Evolutionary conservation across 2,329 filamentous ascomycete genomes (phyloP).

Genomic region (Penicillium sp.): DNA sequence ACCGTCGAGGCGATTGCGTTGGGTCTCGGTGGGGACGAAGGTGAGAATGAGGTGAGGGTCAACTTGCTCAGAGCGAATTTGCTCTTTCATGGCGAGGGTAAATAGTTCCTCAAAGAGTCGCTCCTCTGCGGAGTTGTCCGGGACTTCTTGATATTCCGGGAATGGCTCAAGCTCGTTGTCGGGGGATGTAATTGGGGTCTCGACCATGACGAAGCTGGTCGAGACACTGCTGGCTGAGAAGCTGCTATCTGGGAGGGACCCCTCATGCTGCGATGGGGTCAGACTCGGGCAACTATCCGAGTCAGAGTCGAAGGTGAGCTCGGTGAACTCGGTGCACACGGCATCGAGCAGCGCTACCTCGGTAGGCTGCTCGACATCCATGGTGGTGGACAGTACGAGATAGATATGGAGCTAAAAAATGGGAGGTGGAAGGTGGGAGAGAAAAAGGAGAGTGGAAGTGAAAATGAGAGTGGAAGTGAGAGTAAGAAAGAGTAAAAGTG

Average conservation of each 20-base stretch:
- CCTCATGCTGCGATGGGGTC: background rate
- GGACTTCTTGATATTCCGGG: constrained; percentile 24
- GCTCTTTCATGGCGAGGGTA: constrained; percentile 20
- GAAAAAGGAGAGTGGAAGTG: background rate
- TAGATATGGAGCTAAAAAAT: background rate
- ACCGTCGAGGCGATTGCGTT: constrained; percentile 10
- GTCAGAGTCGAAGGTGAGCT: constrained; percentile 9
- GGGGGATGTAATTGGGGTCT: background rate
- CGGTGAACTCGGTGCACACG: constrained; percentile 7
- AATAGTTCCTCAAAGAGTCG: constrained; percentile 19
- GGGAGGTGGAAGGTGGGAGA: background rate
- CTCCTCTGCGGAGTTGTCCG: constrained; percentile 8
- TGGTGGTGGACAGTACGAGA: background rate
- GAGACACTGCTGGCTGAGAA: background rate
- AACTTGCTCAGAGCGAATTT: constrained; percentile 14
- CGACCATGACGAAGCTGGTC: background rate
- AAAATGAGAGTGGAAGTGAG: no score
- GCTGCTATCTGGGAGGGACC: background rate
- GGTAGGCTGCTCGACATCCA: constrained; percentile 1
- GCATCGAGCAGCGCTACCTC: constrained; percentile 1
- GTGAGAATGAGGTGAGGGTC: constrained; percentile 10
- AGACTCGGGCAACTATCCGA: constrained; percentile 2
- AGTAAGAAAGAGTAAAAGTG: no score
- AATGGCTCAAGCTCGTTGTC: constrained; percentile 21
- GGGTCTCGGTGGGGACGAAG: background rate